Base-by-base conservation (phyloP, 1,139 yeast genomes). In the Diutina ranongensis region DNA sequence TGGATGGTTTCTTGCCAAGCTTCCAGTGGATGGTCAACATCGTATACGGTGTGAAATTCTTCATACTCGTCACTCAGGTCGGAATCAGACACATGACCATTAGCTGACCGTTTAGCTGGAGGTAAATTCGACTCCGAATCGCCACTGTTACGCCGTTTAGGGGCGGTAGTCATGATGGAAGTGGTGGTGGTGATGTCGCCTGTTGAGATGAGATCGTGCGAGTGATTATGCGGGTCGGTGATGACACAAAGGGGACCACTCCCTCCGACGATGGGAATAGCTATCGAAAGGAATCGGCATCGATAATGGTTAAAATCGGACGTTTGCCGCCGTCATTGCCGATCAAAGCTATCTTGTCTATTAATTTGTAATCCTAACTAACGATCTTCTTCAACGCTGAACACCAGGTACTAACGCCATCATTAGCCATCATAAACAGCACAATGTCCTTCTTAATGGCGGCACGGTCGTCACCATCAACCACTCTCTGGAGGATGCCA, bases 1-100 rank as follows among this genome's bases (percentile, higher is more conserved):
- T 87, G 80, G 46, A 89, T 86, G 1, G 96, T 85, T 35, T 70
- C 68, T 57, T 83, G 92, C 97, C 97, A 89, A 40, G 40, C 44
- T 52, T 65, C 21, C 20, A 38, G 42, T 21, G 32, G 42, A 13
- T 21, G 32, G 4, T 38, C 40, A 15, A 35, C 16, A 12, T 35
- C 40, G 28, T 20, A 13, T 8, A 35, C 28, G 28, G 27, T 35
- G 28, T 35, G 34, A 15, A 31, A 31, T 15, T 31, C 34, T 31
- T 31, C 34, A 31, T 31, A 31, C 15, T 31, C 34, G 13, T 31
- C 34, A 15, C 34, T 31, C 15, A 4, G 5, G 34, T 31, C 34
- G 34, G 15, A 12, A n/a, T 9, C 13, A 4, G 4, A 9, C 5
- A 4, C 15, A 15, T n/a, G 4, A 12, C 15, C 15, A 31, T 9